Conservation (phyloP, 73 alveolate genomes). For the Uronychia setigera region DNA sequence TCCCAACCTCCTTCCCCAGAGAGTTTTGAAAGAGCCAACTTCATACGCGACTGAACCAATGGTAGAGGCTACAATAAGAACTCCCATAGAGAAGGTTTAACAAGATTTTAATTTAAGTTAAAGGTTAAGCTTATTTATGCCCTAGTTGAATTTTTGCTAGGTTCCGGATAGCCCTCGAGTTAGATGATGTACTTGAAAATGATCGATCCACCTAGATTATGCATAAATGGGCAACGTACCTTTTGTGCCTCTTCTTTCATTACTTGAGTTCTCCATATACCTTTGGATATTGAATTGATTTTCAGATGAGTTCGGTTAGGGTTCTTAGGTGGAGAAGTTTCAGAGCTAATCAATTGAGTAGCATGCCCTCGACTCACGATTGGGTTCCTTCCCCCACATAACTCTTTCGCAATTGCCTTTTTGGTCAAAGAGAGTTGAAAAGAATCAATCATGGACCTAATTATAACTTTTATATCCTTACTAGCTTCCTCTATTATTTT, state of each 20-base stretch:
- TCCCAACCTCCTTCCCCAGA: too few species aligned
- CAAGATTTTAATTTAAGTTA: too few species aligned
- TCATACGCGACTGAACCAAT: too few species aligned
- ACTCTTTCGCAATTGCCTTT: not conserved
- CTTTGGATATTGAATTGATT: not conserved
- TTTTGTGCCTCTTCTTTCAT: not conserved
- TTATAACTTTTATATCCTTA: not conserved
- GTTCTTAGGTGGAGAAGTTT: not conserved
- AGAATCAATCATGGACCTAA: not conserved
- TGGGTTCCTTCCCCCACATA: not conserved
- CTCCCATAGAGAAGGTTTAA: not conserved
- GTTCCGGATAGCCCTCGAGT: too few species aligned
- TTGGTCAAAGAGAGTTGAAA: not conserved
- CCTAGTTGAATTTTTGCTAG: too few species aligned
- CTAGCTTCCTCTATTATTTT: not conserved
- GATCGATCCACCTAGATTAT: too few species aligned
- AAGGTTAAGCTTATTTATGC: too few species aligned
- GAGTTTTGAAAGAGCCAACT: too few species aligned
- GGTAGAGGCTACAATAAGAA: not conserved
- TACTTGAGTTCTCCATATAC: not conserved
- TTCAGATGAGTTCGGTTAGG: not conserved
- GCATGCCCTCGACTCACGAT: not conserved
- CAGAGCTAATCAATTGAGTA: not conserved
- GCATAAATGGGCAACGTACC: too few species aligned
- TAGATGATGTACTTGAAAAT: too few species aligned